Evolutionary conservation across 2,329 filamentous ascomycete genomes (phyloP), one percentile per base, ranked within the genome.

Genomic region (Byssochlamys sp.): DNA sequence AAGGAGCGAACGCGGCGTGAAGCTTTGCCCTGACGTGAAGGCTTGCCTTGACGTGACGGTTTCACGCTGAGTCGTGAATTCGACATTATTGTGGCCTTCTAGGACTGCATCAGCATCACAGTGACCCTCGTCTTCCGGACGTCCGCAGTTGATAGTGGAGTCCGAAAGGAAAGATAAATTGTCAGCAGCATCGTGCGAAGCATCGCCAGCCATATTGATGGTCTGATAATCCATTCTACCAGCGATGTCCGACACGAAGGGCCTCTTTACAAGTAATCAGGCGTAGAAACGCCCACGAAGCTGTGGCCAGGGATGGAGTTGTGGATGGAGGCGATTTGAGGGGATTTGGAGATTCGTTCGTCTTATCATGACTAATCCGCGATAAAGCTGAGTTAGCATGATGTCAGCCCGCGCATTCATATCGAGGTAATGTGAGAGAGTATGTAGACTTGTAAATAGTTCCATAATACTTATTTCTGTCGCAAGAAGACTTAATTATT

Each of bases 1-100:
- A 4, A 84, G 69, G 45, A 97, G 80, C 54, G 90, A 90, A 57
- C 94, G 87, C 27, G 87, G 58, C 0, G 94, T 97, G 75, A 99
- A 96, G 76, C 90, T 91, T 60, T 74, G 72, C 19, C 72, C 62
- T 33, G 71, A 71, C 29, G 68, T 69, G 29, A 53, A 60, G 14
- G 58, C 55, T 14, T 56, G 72, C 19, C 72, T 62, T 33, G 71
- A 71, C 29, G 68, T 69, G 29, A 53, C 61, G 12, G 58, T 55
- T 14, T 56, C 55, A 57, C 53, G n/a, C 33, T 48, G 48, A 2
- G 26, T 45, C 29, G 24, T 54, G 54, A 52, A 52, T 25, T 60
- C 26, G 52, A 31, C 39, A 55, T 60, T 52, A 55, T 60, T 52
- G 54, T 54, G 25, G 3, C 52, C 35, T 26, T 54, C 48, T 2